A percentile compares a stretch with the other conserved stretches of the same genome.
These are phyloP conservation scores for Pinus tabuliformis DNA, from an alignment of 75 land plant genomes.

Conservation along the genomic window DNA sequence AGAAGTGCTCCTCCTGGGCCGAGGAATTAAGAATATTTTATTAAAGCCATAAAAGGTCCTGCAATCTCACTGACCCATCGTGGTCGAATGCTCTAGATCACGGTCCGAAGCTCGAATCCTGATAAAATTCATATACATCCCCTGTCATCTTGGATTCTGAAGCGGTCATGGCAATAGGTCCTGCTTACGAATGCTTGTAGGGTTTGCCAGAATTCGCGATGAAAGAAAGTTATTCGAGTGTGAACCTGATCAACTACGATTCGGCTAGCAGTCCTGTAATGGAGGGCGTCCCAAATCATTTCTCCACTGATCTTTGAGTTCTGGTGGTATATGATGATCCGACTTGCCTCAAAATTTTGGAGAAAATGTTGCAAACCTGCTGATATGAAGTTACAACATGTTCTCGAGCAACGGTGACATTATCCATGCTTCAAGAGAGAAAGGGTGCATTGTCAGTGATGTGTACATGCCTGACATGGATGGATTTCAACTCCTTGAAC, in stretches of 20 bases:
- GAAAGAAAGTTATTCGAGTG: constrained; percentile 1
- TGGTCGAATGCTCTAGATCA: no score
- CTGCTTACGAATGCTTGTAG: background rate
- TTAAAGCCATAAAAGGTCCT: no score
- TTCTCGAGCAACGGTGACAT: no score
- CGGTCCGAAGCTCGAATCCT: no score
- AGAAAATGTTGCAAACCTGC: constrained; percentile 63
- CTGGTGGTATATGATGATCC: constrained; percentile 81
- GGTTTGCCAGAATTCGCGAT: background rate
- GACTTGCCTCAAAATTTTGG: constrained; percentile 55
- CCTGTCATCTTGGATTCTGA: background rate
- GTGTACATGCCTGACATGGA: no score
- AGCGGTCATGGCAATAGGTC: constrained; percentile 1
- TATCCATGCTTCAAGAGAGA: no score
- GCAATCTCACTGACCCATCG: background rate
- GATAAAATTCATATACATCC: no score
- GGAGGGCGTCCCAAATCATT: constrained; percentile 28
- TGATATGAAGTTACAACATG: constrained; percentile 23
- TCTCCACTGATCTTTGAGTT: constrained; percentile 69
- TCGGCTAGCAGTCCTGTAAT: background rate
- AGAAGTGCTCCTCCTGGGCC: no score
- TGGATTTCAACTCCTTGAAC: no score
- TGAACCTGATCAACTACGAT: background rate
- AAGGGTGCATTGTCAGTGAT: no score
- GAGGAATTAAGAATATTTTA: no score